These are phyloP conservation scores for Colletotrichum euphorbiae DNA, from an alignment of 2,329 filamentous ascomycete species.

Conservation along the genomic window DNA sequence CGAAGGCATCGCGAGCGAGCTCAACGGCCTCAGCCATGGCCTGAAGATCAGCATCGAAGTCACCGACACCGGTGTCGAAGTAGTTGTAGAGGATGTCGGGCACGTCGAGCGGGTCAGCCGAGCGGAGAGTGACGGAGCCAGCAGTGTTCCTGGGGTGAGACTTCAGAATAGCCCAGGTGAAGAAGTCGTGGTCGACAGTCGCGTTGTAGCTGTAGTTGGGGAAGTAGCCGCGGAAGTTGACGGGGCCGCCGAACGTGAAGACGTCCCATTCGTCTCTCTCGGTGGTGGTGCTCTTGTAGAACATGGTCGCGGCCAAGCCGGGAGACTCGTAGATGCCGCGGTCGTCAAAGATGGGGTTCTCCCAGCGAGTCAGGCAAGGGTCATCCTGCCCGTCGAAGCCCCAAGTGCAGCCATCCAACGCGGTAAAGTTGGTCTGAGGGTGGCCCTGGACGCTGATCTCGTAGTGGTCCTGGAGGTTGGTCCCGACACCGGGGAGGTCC, in stretches of 20 bases:
- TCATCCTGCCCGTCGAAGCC: constrained; percentile 48
- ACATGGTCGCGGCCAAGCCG: constrained; percentile 44
- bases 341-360: constrained; percentile 54
- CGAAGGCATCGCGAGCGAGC: constrained; percentile 60
- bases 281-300: constrained; percentile 45
- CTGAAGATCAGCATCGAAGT: constrained; percentile 61
- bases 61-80: constrained; percentile 63
- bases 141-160: constrained; percentile 71
- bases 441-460: constrained; percentile 59
- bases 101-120: constrained; percentile 70
- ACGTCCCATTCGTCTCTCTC: constrained; percentile 46
- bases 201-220: constrained; percentile 50
- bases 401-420: constrained; percentile 48
- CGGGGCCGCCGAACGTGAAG: constrained; percentile 53
- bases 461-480: constrained; percentile 70
- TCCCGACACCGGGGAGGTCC: constrained; percentile 69
- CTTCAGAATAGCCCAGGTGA: constrained; percentile 66
- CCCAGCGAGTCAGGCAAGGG: constrained; percentile 48
- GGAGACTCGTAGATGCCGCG: constrained; percentile 46
- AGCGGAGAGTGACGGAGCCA: constrained; percentile 71
- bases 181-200: constrained; percentile 52
- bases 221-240: constrained; percentile 55
- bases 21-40: constrained; percentile 67
- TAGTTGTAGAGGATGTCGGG: constrained; percentile 74
- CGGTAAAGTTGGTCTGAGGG: constrained; percentile 51